A percentile compares a stretch with the other conserved stretches of the same genome.
phyloP scores from a whole-genome alignment of 2,329 filamentous ascomycete species.

The Colletotrichum tanaceti region DNA sequence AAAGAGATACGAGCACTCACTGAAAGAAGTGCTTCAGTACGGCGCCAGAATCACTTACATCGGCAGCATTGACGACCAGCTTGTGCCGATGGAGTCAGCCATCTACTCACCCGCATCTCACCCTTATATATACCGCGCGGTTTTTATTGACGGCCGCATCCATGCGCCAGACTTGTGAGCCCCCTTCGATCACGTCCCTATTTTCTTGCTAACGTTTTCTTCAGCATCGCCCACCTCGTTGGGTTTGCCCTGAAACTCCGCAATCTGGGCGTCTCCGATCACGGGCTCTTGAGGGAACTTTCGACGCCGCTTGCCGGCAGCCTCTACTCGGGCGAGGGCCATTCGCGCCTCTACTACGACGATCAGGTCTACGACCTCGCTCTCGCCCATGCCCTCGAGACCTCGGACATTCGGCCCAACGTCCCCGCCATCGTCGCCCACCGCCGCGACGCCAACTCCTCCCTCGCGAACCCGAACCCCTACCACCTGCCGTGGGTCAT shows the following conservation, averaged over 20 bases:
- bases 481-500: constrained; percentile 96
- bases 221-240: constrained; percentile 84
- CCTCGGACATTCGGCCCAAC: constrained; percentile 61
- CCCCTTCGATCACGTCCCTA: background rate
- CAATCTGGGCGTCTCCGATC: constrained; percentile 92
- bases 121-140: constrained; percentile 94
- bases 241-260: constrained; percentile 94
- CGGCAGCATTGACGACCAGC: constrained; percentile 95
- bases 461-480: constrained; percentile 74
- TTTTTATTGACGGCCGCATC: constrained; percentile 92
- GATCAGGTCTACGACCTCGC: constrained; percentile 84
- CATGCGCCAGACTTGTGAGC: constrained; percentile 89
- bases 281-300: constrained; percentile 91
- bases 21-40: constrained; percentile 79
- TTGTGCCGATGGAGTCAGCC: constrained; percentile 91
- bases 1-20: constrained; percentile 79
- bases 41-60: constrained; percentile 88
- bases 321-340: constrained; percentile 90
- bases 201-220: background rate
- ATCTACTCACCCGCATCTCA: constrained; percentile 87
- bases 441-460: constrained; percentile 35
- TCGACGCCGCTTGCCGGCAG: constrained; percentile 89
- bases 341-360: constrained; percentile 94
- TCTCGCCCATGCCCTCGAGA: constrained; percentile 79
- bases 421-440: constrained; percentile 43